phyloP scores from a whole-genome alignment of 208 protist genomes.

The Naegleria fowleri region DNA sequence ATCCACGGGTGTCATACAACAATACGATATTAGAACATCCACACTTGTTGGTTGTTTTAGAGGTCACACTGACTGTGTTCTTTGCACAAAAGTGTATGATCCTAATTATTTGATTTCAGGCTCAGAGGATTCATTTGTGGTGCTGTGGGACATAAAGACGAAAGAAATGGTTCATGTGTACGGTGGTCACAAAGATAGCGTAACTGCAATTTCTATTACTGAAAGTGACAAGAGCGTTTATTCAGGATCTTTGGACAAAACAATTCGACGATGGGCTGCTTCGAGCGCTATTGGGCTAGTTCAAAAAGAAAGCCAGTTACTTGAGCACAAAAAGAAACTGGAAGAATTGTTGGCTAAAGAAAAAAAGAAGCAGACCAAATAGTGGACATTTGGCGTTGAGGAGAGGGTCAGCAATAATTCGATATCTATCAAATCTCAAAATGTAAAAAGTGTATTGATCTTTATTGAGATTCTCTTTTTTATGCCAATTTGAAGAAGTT shows the following conservation, averaged over 20 bases:
- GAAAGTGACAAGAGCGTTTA: not conserved
- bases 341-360: not conserved
- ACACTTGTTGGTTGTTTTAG: not conserved
- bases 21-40: not conserved
- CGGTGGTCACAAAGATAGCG: not conserved
- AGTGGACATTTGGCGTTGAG: no score
- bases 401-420: no score
- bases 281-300: not conserved
- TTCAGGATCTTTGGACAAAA: not conserved
- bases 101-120: not conserved
- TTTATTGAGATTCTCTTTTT: not conserved
- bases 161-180: not conserved
- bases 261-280: not conserved
- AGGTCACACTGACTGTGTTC: not conserved
- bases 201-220: not conserved
- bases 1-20: not conserved
- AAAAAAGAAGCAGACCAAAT: not conserved
- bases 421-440: no score
- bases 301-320: not conserved
- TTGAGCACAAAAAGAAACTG: not conserved
- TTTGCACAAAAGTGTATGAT: not conserved
- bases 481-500: slow-evolving; percentile 3
- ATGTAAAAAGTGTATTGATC: not conserved
- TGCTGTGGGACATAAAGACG: not conserved
- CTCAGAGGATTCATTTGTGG: not conserved